Evolutionary conservation across 345 rosid genomes (phyloP).

Genomic region (Lepidium aucheri): DNA sequence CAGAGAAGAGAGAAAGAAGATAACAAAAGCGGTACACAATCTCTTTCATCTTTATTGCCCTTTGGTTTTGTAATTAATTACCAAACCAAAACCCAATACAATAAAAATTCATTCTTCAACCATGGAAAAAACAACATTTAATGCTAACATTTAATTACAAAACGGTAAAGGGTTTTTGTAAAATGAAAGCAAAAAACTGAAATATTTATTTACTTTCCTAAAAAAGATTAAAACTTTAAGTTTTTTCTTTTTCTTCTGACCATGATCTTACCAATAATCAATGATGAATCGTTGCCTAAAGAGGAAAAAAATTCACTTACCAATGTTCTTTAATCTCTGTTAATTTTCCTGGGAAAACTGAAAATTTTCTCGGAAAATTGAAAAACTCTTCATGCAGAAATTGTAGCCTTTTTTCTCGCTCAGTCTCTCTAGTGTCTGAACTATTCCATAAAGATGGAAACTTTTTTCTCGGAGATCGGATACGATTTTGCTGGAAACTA

Average conservation of each 20-base stretch:
- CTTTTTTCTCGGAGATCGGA: background rate
- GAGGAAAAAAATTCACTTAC: background rate
- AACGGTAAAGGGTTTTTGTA: background rate
- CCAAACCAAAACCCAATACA: slow-evolving; percentile 19
- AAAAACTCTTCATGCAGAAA: background rate
- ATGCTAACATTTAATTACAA: background rate
- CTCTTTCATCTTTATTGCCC: slow-evolving; percentile 34
- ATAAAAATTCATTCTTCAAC: slow-evolving; percentile 11
- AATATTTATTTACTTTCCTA: slow-evolving; percentile 1
- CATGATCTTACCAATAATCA: background rate
- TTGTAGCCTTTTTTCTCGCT: background rate
- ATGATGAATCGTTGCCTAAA: background rate
- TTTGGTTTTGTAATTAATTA: slow-evolving; percentile 38
- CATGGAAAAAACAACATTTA: slow-evolving; percentile 20
- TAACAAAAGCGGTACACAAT: slow-evolving; percentile 18
- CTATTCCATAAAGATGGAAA: background rate
- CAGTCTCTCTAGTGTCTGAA: background rate
- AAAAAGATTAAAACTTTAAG: background rate
- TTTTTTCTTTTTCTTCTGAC: background rate
- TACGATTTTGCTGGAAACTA: slow-evolving; percentile 5
- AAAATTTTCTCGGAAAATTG: slow-evolving; percentile 20
- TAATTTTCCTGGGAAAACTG: slow-evolving; percentile 20
- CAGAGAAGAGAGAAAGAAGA: background rate
- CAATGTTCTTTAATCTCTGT: background rate
- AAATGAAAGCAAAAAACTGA: background rate